Evolutionary conservation across 192 early-diverging fungal species (phyloP), one percentile per base, ranked within the genome.

Genomic region (Entophlyctis helioformis): DNA sequence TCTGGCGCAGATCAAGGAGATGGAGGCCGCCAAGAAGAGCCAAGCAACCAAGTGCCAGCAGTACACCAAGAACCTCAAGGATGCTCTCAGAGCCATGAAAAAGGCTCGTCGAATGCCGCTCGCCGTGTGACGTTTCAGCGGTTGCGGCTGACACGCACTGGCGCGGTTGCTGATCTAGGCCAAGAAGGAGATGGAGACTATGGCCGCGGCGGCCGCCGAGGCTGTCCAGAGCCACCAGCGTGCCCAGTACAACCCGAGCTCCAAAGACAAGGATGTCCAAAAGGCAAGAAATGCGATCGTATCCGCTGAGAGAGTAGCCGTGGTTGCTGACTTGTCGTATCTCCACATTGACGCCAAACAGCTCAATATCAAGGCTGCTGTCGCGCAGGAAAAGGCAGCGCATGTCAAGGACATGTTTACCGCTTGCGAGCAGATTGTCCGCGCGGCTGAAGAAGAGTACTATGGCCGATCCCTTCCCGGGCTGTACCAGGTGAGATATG

Each of bases 181-280:
- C 23, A 53, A 60, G 37, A 42, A 53, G 36, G 63, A 66, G 15
- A 57, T 53, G 41, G 58, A 66, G 11, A 20, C 20, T 21, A 15
- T 50, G 12, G 49, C 57, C 24, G 21, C 29, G 7, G 22, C 16
- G 20, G 55, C 64, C 3, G 26, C 44, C 13, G 64, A 66, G 19
- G 25, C 48, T 16, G 43, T 51, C 13, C 22, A 60, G n/a, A 57
- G 44, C 35, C 60, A 50, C 38, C 29, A 26, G 19, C 19, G 39
- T 27, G 59, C 64, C 1, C 53, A 57, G 37, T 6, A 44, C 11
- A 53, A 36, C 19, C n/a, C 33, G 12, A 18, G 35, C 10, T 34
- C 46, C 24, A 62, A 53, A 38, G 65, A 67, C 8, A 33, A 48
- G 24, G 65, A 67, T 9, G 16, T 67, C 1, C 59, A 67, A 39